Base-by-base conservation (phyloP, 768 basidiomycete species). In the Lentinula aciculospora region DNA sequence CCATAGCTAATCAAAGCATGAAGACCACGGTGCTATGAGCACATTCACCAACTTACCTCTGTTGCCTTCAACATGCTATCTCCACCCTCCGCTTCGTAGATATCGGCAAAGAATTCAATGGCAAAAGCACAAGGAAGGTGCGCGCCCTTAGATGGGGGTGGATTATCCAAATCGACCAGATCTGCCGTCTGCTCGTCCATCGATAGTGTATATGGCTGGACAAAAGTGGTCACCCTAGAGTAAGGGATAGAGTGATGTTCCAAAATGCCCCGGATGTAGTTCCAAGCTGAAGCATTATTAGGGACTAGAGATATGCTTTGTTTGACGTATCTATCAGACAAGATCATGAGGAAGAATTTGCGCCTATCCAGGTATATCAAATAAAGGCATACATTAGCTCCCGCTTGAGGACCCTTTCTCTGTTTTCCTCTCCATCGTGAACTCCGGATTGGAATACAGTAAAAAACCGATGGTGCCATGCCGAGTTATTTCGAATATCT, bases 381-480 rank as follows among this genome's bases (percentile, higher is more conserved):
- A 5, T 17, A 45, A 29, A 19, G n/a, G 79, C 89, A 64, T 68
- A 96, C 93, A 76, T 78, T 57, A 94, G 66, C 70, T 98, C 96
- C 53, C 87, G 74, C 65, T 80, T 77, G 28, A 87, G 64, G 2
- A 87, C 74, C 40, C 78, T 77, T 55, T 80, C 81, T 58, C 82
- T 69, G 61, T 89, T 83, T 66, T 80, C 76, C 64, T 86, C 81
- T n/a, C 84, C 81, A 55, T 77, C 70, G 63, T 83, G 71, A 61
- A 85, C 74, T 39, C 88, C 85, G 53, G 79, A 81, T 59, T 82
- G 80, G 70, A 85, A 92, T 47, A 92, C 85, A 60, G 94, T 82
- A 69, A 93, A 97, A 77, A 94, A 88, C 44, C 94, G 85, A 71
- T 95, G 93, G 71, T 94, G 91, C 97, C 97, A 99, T 21, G 92